These are phyloP conservation scores for Calocybe gangraenosa DNA, from an alignment of 768 basidiomycete species.

Conservation along the genomic window DNA sequence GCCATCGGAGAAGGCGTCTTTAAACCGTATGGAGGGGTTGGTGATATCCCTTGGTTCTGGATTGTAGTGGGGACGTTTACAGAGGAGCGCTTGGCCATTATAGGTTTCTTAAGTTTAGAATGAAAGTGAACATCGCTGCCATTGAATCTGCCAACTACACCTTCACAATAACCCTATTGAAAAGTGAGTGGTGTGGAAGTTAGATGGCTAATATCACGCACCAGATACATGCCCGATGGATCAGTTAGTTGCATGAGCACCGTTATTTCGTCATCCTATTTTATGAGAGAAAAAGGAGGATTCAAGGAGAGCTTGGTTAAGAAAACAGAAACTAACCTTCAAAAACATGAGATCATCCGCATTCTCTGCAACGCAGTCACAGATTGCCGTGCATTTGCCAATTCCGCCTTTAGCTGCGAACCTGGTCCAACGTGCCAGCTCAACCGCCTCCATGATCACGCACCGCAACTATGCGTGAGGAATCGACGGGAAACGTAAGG, in stretches of 20 bases:
- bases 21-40: constrained; percentile 16
- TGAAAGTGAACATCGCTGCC: constrained; percentile 64
- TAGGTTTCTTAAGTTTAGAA: constrained; percentile 71
- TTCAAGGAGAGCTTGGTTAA: background rate
- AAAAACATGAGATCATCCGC: constrained; percentile 84
- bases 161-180: constrained; percentile 79
- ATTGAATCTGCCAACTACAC: constrained; percentile 74
- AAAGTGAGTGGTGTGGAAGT: background rate
- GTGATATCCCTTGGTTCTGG: constrained; percentile 17
- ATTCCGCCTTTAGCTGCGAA: constrained; percentile 86
- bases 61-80: constrained; percentile 14
- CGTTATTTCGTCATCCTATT: constrained; percentile 73
- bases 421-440: constrained; percentile 77
- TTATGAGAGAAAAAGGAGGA: constrained; percentile 1
- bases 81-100: constrained; percentile 69
- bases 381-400: constrained; percentile 68
- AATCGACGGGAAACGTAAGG: no score
- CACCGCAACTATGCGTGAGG: no score
- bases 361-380: constrained; percentile 73
- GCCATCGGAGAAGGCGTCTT: constrained; percentile 9
- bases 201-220: constrained; percentile 29
- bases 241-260: constrained; percentile 70
- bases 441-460: constrained; percentile 58
- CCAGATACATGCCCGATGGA: constrained; percentile 55
- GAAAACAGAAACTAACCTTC: constrained; percentile 44